phyloP scores from a whole-genome alignment of 345 rosid genomes.

The Eucalyptus regnans region DNA sequence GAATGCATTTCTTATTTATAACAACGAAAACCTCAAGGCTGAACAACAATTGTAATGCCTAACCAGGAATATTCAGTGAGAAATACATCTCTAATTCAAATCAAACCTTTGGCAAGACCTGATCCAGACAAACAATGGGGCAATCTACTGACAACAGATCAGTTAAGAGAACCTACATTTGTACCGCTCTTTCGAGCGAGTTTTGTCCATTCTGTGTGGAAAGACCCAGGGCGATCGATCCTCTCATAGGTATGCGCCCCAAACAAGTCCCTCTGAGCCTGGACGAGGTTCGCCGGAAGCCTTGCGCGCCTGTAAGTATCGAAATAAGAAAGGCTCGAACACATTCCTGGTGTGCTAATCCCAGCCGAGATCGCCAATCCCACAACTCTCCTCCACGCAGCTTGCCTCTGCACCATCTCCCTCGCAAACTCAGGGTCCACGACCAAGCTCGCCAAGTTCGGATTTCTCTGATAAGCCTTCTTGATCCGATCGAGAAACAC shows the following conservation, averaged over 20 bases:
- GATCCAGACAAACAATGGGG: constrained; percentile 2
- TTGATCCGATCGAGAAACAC: constrained; percentile 97
- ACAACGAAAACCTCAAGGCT: constrained; percentile 2
- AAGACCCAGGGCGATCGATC: constrained; percentile 65
- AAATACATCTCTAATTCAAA: neutral
- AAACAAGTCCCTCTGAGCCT: constrained; percentile 97
- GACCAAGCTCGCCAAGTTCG: constrained; percentile 71
- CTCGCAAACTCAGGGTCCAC: constrained; percentile 94
- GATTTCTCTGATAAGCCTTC: constrained; percentile 90
- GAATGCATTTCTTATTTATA: constrained; percentile 41
- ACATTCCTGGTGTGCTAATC: constrained; percentile 96
- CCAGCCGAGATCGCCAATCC: constrained; percentile 86
- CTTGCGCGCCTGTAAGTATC: constrained; percentile 91
- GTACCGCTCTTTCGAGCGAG: constrained; percentile 48
- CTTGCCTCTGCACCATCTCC: constrained; percentile 98
- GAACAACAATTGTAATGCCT: constrained; percentile 16
- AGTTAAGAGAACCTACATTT: constrained; percentile 39
- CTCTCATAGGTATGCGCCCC: constrained; percentile 98
- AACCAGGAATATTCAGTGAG: neutral
- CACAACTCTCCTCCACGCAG: constrained; percentile 97
- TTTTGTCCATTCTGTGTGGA: constrained; percentile 90
- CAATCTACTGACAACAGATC: constrained; percentile 1
- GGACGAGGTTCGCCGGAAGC: constrained; percentile 84
- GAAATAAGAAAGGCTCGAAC: constrained; percentile 88
- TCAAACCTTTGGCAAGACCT: constrained; percentile 1